Base-by-base conservation (phyloP, 805 yeast genomes). In the Candida boleticola region DNA sequence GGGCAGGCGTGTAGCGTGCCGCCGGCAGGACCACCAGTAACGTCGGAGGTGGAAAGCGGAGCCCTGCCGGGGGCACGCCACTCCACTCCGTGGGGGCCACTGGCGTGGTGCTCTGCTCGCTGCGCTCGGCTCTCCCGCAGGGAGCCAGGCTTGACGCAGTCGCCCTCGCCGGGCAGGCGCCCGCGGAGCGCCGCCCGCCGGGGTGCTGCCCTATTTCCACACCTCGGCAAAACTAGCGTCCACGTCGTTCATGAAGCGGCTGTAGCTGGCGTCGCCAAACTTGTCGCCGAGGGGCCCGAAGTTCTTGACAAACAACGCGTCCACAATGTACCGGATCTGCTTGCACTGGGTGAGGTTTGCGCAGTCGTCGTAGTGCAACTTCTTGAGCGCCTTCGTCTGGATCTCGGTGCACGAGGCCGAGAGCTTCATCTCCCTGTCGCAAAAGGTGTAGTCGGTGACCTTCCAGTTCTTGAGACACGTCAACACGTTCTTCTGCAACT, bases 301-400 rank as follows among this genome's bases (percentile, higher is more conserved):
- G 46, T 66, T 63, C 29, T 58, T 55, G 4, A 57, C 53, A 42
- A 64, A 70, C 14, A 67, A 47, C 38, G 52, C 54, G 44, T 70
- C 76, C n/a, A 67, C 61, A 5, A 59, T 49, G 33, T 48, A 58
- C 34, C 73, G 45, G 30, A 70, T 69, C 44, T 57, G 60, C 27
- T 58, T 55, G 49, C 76, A 70, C 31, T 70, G 74, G 13, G 50
- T 46, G 5, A 55, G 41, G 40, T 51, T 57, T 42, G 59, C 58
- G 51, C 76, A 70, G 26, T 66, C 66, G 14, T 60, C 59, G 46
- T 68, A 70, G 34, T 61, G 55, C 31, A 70, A 46, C 37, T 47
- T 54, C 27, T 59, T 55, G 40, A 70, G 55, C 2, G 73, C 74
- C 16, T 53, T 37, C 10, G 54, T 52, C 42, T 70, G 74, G n/a